phyloP scores from a whole-genome alignment of 345 rosid genomes.

The Eucalyptus tenuipes region DNA sequence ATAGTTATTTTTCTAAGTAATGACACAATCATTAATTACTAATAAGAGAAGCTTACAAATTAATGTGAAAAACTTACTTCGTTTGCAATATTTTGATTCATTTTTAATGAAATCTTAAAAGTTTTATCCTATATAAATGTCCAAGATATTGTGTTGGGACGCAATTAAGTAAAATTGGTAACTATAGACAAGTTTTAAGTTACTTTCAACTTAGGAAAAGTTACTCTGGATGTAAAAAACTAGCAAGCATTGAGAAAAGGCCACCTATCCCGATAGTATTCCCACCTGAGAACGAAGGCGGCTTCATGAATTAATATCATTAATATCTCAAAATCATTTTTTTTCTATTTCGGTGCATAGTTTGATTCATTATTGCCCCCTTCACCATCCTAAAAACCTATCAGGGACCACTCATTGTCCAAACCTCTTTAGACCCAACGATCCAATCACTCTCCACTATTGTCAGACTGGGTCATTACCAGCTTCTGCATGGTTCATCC shows the following conservation, averaged over 20 bases:
- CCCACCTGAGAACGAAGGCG: fast-evolving
- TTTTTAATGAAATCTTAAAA: neutral
- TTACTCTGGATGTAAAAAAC: neutral
- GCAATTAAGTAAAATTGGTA: neutral
- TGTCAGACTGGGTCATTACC: fast-evolving
- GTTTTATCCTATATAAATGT: neutral
- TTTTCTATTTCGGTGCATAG: fast-evolving
- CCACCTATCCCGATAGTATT: neutral
- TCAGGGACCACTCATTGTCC: fast-evolving
- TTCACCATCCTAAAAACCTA: neutral
- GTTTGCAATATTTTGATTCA: neutral
- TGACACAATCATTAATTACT: neutral
- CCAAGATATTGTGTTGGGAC: neutral
- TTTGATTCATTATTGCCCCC: neutral
- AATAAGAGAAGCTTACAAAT: neutral
- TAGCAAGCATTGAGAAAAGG: neutral
- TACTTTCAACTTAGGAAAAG: neutral
- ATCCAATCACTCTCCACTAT: neutral
- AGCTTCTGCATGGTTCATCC: neutral
- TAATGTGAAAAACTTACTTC: neutral
- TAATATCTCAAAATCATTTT: neutral
- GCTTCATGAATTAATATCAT: neutral
- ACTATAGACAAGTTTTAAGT: neutral
- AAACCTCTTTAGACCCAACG: neutral
- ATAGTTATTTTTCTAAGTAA: neutral